Conservation (phyloP, 768 basidiomycete genomes). For the Exsudoporus frostii region DNA sequence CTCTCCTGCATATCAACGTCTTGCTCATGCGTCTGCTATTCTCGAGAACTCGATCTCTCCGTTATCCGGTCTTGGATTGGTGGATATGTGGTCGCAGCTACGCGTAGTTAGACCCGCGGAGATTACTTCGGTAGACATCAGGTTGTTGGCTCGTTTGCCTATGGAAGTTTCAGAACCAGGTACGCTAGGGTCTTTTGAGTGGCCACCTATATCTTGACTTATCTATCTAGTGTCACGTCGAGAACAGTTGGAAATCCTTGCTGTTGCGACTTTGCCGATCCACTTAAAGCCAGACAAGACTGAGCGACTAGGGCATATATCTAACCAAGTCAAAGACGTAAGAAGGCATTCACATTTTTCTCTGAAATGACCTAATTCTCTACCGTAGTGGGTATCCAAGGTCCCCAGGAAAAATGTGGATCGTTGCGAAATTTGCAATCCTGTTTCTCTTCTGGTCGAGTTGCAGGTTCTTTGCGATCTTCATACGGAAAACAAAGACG, state of each 20-base stretch:
- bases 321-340: constrained; percentile 22
- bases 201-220: not conserved
- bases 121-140: constrained; percentile 19
- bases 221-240: constrained; percentile 18
- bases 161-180: constrained; percentile 6
- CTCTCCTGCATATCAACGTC: constrained; percentile 32
- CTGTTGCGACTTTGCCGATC: constrained; percentile 23
- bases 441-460: constrained; percentile 26
- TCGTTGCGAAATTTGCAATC: constrained; percentile 8
- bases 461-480: constrained; percentile 21
- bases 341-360: not conserved
- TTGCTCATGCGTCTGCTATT: constrained; percentile 32
- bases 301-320: constrained; percentile 14
- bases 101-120: constrained; percentile 20
- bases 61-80: constrained; percentile 69
- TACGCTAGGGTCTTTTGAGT: not conserved
- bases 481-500: constrained; percentile 8
- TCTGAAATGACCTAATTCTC: constrained; percentile 1
- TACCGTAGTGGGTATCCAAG: constrained; percentile 16
- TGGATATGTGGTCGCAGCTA: constrained; percentile 65
- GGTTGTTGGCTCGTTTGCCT: constrained; percentile 9
- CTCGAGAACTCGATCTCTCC: constrained; percentile 53
- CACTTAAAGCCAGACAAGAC: constrained; percentile 2
- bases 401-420: not conserved
- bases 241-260: constrained; percentile 23